Conservation (phyloP, 352 stramenopile genomes). For the Saprolegnia diclina region DNA sequence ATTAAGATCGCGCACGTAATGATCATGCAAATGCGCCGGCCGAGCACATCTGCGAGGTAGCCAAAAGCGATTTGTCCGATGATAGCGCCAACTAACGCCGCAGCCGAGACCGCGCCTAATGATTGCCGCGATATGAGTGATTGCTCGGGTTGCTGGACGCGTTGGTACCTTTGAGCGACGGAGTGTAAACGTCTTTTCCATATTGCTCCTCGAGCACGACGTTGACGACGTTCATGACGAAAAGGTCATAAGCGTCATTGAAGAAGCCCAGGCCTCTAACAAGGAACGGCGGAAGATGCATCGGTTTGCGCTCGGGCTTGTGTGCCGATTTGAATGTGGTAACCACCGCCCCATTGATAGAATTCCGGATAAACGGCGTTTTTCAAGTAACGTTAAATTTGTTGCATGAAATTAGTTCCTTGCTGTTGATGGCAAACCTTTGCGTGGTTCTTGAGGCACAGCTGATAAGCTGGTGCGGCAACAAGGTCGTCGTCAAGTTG, state of each 20-base stretch:
- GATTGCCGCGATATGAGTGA: background rate
- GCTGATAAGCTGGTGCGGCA: no score
- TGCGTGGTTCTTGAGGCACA: no score
- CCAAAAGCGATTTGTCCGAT: slow-evolving; percentile 58
- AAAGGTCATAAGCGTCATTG: slow-evolving; percentile 75
- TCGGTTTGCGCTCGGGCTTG: background rate
- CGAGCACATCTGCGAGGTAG: slow-evolving; percentile 55
- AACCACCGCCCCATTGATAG: no score
- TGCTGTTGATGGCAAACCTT: no score
- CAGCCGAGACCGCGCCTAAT: slow-evolving; percentile 39
- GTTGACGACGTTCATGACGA: slow-evolving; percentile 79
- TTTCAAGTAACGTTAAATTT: no score
- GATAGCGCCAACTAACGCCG: slow-evolving; percentile 48
- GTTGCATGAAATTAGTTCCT: no score
- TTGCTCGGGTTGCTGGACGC: background rate
- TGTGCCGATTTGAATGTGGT: no score
- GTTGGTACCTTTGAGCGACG: slow-evolving; percentile 49
- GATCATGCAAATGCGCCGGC: slow-evolving; percentile 62
- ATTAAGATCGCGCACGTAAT: slow-evolving; percentile 59
- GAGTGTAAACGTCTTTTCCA: slow-evolving; percentile 54
- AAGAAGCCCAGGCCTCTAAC: slow-evolving; percentile 71
- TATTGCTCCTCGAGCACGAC: slow-evolving; percentile 74
- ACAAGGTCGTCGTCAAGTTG: no score
- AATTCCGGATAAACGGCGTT: no score
- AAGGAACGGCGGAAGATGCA: slow-evolving; percentile 33